Percentiles rank a stretch among this genome's conserved stretches.
These are phyloP conservation scores for Diaporthe capsici DNA, from an alignment of 2,329 filamentous ascomycete genomes.

Conservation along the genomic window DNA sequence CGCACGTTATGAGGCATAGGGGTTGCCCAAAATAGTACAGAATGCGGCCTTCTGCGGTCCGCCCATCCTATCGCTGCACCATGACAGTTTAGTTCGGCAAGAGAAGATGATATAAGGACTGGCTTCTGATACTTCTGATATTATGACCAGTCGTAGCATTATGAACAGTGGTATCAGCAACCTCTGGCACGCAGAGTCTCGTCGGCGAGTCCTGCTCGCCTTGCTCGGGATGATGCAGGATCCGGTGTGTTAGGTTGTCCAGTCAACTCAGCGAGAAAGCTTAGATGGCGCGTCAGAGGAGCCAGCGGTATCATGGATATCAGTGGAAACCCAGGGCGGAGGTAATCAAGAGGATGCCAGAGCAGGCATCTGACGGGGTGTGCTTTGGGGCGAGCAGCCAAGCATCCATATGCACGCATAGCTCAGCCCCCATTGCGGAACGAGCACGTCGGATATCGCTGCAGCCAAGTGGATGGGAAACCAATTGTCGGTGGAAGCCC, in stretches of 20 bases:
- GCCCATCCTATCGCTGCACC: neutral
- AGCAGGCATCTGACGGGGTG: neutral
- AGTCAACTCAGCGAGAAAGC: neutral
- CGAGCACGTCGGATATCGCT: neutral
- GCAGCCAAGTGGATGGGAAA: slow-evolving; percentile 19
- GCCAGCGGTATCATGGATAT: neutral
- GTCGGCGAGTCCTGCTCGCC: too few relatives aligned
- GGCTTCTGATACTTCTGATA: neutral
- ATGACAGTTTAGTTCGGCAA: neutral
- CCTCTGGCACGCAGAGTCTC: neutral
- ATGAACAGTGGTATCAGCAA: neutral
- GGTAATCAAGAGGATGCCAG: neutral
- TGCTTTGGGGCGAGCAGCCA: neutral
- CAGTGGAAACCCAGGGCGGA: neutral
- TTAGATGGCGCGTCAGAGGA: neutral
- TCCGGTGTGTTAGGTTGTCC: neutral
- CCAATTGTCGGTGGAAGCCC: slow-evolving; percentile 34
- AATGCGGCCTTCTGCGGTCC: neutral
- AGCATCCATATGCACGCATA: neutral
- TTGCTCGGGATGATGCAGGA: neutral
- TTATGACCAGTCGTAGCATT: neutral
- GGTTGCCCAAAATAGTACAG: slow-evolving; percentile 48
- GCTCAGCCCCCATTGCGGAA: neutral
- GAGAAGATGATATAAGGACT: neutral
- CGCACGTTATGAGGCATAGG: slow-evolving; percentile 50